Conservation (phyloP, 2,329 filamentous ascomycete species). For the Alternaria panax region DNA sequence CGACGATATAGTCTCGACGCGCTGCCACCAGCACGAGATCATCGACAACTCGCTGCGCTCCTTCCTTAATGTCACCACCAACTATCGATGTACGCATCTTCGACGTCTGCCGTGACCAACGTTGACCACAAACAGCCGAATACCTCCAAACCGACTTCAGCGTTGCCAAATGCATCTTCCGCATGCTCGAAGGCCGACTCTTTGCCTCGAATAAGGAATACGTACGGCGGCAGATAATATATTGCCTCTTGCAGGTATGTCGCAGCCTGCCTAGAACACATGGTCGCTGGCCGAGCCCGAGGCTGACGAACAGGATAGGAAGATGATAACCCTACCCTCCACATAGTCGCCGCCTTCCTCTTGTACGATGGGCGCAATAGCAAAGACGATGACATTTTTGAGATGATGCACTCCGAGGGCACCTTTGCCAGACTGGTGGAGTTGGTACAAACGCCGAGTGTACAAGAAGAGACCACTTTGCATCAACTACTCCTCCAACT, state of each 20-base stretch:
- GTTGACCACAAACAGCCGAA: constrained; percentile 61
- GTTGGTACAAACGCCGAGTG: constrained; percentile 71
- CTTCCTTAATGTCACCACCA: constrained; percentile 81
- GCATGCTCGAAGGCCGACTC: constrained; percentile 76
- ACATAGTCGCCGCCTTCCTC: constrained; percentile 82
- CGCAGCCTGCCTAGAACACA: constrained; percentile 3
- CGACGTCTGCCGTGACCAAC: background rate
- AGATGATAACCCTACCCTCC: constrained; percentile 80
- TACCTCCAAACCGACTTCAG: constrained; percentile 80
- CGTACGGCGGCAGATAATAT: constrained; percentile 89
- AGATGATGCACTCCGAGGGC: constrained; percentile 85
- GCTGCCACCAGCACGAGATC: constrained; percentile 66
- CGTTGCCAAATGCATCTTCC: constrained; percentile 79
- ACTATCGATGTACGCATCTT: constrained; percentile 66
- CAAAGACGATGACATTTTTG: constrained; percentile 78
- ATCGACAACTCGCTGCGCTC: constrained; percentile 87
- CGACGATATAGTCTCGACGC: constrained; percentile 68
- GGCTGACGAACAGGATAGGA: constrained; percentile 65
- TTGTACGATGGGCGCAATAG: constrained; percentile 84
- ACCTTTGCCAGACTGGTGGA: constrained; percentile 85
- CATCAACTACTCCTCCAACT: constrained; percentile 85
- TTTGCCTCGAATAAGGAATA: constrained; percentile 82
- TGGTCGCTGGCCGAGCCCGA: background rate
- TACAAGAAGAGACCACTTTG: constrained; percentile 71
- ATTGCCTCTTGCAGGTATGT: constrained; percentile 76